Evolutionary conservation across 306 rosid genomes (phyloP).

Genomic region (Amphicarpaea edgeworthii): DNA sequence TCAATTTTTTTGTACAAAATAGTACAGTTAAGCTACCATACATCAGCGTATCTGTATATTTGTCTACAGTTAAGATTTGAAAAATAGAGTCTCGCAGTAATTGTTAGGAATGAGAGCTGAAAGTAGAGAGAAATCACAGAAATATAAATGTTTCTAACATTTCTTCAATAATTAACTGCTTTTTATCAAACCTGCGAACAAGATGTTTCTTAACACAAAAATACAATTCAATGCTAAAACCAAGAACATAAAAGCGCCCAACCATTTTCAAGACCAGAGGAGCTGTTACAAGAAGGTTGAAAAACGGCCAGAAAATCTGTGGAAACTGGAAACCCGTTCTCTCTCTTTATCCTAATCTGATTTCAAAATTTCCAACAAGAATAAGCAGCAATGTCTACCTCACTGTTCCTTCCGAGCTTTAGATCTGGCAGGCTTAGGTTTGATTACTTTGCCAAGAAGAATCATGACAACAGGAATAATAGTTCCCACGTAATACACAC

Average conservation of each 20-base stretch:
- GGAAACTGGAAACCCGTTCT: slow-evolving; percentile 43
- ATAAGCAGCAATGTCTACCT: slow-evolving; percentile 44
- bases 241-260: slow-evolving; percentile 37
- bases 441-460: slow-evolving; percentile 71
- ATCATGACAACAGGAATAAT: slow-evolving; percentile 67
- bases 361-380: slow-evolving; percentile 45
- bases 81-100: background rate
- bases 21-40: background rate
- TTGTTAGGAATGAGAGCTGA: slow-evolving; percentile 6
- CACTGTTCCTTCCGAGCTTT: slow-evolving; percentile 77
- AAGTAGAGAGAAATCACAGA: slow-evolving; percentile 18
- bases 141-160: slow-evolving; percentile 32
- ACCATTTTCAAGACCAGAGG: slow-evolving; percentile 38
- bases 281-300: slow-evolving; percentile 42
- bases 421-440: slow-evolving; percentile 75
- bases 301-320: slow-evolving; percentile 36
- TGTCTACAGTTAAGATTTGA: slow-evolving; percentile 25
- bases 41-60: slow-evolving; percentile 6
- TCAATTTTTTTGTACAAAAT: slow-evolving; percentile 16
- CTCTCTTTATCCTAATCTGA: slow-evolving; percentile 41
- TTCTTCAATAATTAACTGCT: slow-evolving; percentile 39
- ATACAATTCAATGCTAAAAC: slow-evolving; percentile 43
- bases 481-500: slow-evolving; percentile 87
- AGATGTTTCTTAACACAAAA: slow-evolving; percentile 32
- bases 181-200: slow-evolving; percentile 32